Percentiles rank a stretch among this genome's conserved stretches.
phyloP scores from a whole-genome alignment of 164 flowering plant genomes.

The Tinospora cordifolia region DNA sequence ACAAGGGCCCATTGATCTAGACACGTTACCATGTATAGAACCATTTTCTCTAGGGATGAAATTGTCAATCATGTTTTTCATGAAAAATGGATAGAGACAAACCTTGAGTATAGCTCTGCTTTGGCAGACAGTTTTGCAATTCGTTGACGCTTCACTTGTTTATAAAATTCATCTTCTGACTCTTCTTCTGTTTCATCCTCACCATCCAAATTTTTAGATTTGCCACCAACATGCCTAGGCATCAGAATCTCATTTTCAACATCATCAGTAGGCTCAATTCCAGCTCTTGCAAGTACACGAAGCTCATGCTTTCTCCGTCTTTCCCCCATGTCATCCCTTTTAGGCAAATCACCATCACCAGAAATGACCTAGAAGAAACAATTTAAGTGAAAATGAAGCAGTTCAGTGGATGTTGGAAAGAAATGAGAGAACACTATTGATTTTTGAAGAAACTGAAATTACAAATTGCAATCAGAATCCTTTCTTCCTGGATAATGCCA shows the following conservation, averaged over 20 bases:
- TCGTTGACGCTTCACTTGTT: slow-evolving; percentile 43
- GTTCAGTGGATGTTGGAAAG: neutral
- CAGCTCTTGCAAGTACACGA: slow-evolving; percentile 62
- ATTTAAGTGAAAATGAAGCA: neutral
- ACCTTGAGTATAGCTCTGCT: slow-evolving; percentile 57
- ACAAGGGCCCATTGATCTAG: neutral
- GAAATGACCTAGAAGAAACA: slow-evolving; percentile 42
- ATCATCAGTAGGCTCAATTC: slow-evolving; percentile 41
- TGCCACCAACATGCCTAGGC: slow-evolving; percentile 17
- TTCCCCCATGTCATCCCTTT: slow-evolving; percentile 89
- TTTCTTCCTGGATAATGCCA: too few species aligned
- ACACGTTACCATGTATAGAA: too few species aligned
- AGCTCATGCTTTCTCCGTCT: slow-evolving; percentile 80
- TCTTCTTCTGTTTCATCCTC: slow-evolving; percentile 19
- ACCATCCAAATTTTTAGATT: slow-evolving; percentile 25
- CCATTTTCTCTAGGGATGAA: too few species aligned
- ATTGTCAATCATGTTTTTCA: too few species aligned
- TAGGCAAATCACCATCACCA: slow-evolving; percentile 88
- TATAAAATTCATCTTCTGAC: slow-evolving; percentile 69
- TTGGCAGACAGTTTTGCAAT: slow-evolving; percentile 58
- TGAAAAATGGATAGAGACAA: slow-evolving; percentile 2
- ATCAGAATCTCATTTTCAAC: slow-evolving; percentile 24
- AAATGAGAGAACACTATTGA: neutral
- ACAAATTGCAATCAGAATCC: too few species aligned
- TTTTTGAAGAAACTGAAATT: too few species aligned